Evolutionary conservation across 2,329 filamentous ascomycete genomes (phyloP), one percentile per base, ranked within the genome.

Genomic region (Paecilomyces dactylethromorphus): DNA sequence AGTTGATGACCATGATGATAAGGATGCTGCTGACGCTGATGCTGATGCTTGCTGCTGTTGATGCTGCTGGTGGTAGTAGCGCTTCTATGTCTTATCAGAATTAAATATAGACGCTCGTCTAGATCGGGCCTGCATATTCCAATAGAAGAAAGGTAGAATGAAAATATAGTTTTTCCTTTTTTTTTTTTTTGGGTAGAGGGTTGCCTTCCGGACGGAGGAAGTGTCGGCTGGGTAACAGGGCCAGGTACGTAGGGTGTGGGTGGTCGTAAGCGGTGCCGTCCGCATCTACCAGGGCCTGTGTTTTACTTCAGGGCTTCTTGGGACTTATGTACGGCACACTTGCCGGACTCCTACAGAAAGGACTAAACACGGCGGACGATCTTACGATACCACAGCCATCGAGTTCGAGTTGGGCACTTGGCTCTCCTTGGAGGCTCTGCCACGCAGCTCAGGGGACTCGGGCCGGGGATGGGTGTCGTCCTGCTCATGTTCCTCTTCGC

Each of bases 401-500:
- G 39, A 18, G 13, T 45, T 45, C 10, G 39, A 45, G 39, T 10
- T 45, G n/a, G 39, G 39, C n/a, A 45, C 39, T 45, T 45, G n/a
- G n/a, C 15, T 45, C 39, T 45, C 39, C 39, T 45, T 45, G n/a
- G 39, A 45, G 4, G 39, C n/a, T 45, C 39, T 45, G 39, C n/a
- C 39, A 45, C 39, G 39, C 39, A 45, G 39, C 59, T 57, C 33
- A 49, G 18, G 32, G 12, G 50, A 33, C 49, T 49, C 32, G 12
- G 56, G n/a, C 13, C 49, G 51, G 26, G 32, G 10, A n/a, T 45
- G 39, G 39, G 35, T 51, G 24, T 56, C 24, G 24, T 56, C 24
- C 13, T 53, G 63, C 51, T 74, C 72, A n/a, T 65, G 66, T 22
- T 77, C 74, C 56, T 76, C 74, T 57, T 77, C 74, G 53, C 70